Evolutionary conservation across 2,329 filamentous ascomycete genomes (phyloP).

Genomic region (Scytalidium lignicola): DNA sequence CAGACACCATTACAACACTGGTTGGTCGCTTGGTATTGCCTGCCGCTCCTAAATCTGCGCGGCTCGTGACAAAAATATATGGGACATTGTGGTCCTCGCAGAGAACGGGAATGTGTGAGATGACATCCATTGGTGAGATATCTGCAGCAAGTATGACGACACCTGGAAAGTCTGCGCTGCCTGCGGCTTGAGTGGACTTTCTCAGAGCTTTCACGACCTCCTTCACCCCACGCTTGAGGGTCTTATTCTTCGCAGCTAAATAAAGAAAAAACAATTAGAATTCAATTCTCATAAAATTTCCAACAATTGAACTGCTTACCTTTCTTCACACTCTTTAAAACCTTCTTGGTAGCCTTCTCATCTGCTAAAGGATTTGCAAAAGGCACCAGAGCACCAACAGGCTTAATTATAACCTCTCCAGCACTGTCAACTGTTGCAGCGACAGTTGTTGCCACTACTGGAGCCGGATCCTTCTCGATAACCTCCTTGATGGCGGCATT

Average conservation of each 20-base stretch:
- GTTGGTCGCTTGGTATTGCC: constrained; percentile 95
- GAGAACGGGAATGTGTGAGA: constrained; percentile 93
- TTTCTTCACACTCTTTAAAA: constrained; percentile 61
- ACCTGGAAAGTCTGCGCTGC: constrained; percentile 58
- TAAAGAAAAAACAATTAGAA: constrained; percentile 14
- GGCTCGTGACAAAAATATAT: constrained; percentile 89
- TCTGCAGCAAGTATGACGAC: constrained; percentile 93
- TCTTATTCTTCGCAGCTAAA: constrained; percentile 87
- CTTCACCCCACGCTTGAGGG: constrained; percentile 96
- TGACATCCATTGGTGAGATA: constrained; percentile 98
- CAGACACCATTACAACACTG: constrained; percentile 85
- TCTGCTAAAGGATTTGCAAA: constrained; percentile 79
- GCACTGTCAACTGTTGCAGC: constrained; percentile 32
- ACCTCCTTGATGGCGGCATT: constrained; percentile 61
- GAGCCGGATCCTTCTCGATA: constrained; percentile 44
- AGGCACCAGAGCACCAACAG: constrained; percentile 64
- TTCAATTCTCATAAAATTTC: constrained; percentile 3
- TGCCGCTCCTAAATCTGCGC: constrained; percentile 88
- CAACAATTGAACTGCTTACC: constrained; percentile 29
- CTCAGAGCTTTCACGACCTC: constrained; percentile 98
- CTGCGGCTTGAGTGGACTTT: constrained; percentile 73
- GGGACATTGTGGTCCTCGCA: constrained; percentile 98
- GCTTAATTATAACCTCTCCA: constrained; percentile 36
- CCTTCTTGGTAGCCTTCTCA: constrained; percentile 66
- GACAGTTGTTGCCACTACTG: constrained; percentile 33